phyloP scores from a whole-genome alignment of 2,329 filamentous ascomycete genomes.

The Leptodontidium sp. region DNA sequence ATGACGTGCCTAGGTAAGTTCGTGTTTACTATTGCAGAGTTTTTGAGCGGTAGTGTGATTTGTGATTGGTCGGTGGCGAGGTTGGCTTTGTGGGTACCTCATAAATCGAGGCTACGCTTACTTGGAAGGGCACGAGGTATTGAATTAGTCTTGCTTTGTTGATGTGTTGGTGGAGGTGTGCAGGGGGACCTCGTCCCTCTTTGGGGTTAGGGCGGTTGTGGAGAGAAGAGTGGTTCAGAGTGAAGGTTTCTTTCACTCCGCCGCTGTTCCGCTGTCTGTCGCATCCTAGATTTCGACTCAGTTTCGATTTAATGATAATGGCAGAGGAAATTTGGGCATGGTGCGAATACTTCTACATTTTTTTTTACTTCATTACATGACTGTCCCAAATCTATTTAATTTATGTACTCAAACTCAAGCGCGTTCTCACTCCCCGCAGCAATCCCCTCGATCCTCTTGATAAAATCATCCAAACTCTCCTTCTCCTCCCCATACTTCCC shows the following conservation, averaged over 20 bases:
- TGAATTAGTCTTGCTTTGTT: not conserved
- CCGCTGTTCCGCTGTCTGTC: not conserved
- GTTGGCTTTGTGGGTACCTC: not conserved
- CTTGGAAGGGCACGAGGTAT: not conserved
- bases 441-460: slow-evolving; percentile 34
- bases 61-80: not conserved
- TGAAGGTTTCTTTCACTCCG: not conserved
- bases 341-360: not conserved
- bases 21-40: too few relatives aligned
- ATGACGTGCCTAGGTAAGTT: too few relatives aligned
- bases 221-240: not conserved
- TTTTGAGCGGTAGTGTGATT: too few relatives aligned
- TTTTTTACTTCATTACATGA: too few relatives aligned
- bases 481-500: not conserved
- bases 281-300: too few relatives aligned
- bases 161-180: not conserved
- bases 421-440: not conserved
- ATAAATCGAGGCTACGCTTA: not conserved
- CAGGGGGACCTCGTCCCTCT: not conserved
- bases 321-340: not conserved
- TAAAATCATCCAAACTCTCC: slow-evolving; percentile 36
- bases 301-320: not conserved
- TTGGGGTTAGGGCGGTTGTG: not conserved
- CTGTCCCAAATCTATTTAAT: not conserved
- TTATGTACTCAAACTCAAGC: slow-evolving; percentile 9